Percentiles rank a stretch among this genome's conserved stretches.
Conservation (phyloP, 768 basidiomycete genomes). For the Termitomyces sp. region DNA sequence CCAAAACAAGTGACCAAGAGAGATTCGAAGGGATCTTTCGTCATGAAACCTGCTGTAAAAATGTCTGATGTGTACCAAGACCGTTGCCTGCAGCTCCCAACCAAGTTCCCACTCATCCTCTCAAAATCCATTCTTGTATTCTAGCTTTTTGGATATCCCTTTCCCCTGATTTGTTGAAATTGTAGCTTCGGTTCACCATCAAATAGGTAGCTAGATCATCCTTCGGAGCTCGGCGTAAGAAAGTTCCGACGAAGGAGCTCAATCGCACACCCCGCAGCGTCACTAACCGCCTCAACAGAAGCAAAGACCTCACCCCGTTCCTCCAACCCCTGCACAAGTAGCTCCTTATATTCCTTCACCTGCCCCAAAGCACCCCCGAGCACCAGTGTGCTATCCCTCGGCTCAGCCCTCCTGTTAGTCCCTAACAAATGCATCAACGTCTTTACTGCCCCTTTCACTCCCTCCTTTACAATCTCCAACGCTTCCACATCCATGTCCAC, state of each 20-base stretch:
- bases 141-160: too few relatives aligned
- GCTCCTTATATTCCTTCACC: slow-evolving; percentile 10
- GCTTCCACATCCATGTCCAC: slow-evolving; percentile 15
- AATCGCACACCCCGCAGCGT: slow-evolving; percentile 16
- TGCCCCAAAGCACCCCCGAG: slow-evolving; percentile 21
- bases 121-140: not conserved
- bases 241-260: slow-evolving; percentile 11
- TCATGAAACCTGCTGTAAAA: not conserved
- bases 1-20: too few relatives aligned
- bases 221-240: not conserved
- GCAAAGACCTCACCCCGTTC: slow-evolving; percentile 12
- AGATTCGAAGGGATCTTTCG: too few relatives aligned
- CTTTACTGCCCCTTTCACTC: slow-evolving; percentile 14
- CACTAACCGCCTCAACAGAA: slow-evolving; percentile 14
- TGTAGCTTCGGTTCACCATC: not conserved
- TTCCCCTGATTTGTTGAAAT: not conserved
- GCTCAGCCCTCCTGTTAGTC: not conserved
- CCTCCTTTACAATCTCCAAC: slow-evolving; percentile 14
- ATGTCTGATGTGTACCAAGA: not conserved
- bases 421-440: slow-evolving; percentile 7
- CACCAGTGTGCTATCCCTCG: slow-evolving; percentile 14
- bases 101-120: not conserved
- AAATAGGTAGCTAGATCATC: not conserved
- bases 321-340: slow-evolving; percentile 11
- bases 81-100: not conserved